phyloP scores from a whole-genome alignment of 2,329 filamentous ascomycete genomes.

The Trichoderma guizhouense region DNA sequence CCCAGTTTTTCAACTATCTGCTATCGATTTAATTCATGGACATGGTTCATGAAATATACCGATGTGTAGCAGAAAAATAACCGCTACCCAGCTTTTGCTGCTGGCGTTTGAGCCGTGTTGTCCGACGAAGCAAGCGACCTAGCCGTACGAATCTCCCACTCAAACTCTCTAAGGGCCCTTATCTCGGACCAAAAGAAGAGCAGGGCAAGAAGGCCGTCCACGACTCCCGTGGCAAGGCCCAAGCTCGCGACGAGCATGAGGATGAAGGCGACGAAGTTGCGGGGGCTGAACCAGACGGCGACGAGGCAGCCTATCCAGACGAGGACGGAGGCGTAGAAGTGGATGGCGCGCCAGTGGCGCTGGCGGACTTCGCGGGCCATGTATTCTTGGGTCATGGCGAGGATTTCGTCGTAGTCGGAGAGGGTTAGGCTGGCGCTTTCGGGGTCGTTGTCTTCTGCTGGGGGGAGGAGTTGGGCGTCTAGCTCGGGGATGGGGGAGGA shows the following conservation, averaged over 20 bases:
- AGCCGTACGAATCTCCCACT: slow-evolving; percentile 83
- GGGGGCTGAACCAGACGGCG: slow-evolving; percentile 81
- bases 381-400: slow-evolving; percentile 68
- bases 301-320: slow-evolving; percentile 72
- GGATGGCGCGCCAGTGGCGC: slow-evolving; percentile 64
- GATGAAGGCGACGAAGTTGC: slow-evolving; percentile 74
- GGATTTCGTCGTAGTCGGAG: slow-evolving; percentile 59
- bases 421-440: slow-evolving; percentile 24
- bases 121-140: slow-evolving; percentile 38
- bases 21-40: background rate
- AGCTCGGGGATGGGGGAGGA: slow-evolving; percentile 23
- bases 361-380: slow-evolving; percentile 67
- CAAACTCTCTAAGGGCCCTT: slow-evolving; percentile 80
- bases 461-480: slow-evolving; percentile 34
- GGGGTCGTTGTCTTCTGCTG: slow-evolving; percentile 20
- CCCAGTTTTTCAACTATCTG: background rate
- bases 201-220: slow-evolving; percentile 83
- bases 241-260: slow-evolving; percentile 78
- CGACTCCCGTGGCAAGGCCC: slow-evolving; percentile 67
- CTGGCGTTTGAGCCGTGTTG: background rate
- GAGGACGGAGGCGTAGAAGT: slow-evolving; percentile 67
- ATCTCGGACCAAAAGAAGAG: slow-evolving; percentile 85
- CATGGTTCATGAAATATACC: background rate
- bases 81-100: background rate
- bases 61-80: background rate